phyloP scores from a whole-genome alignment of 2,329 filamentous ascomycete species.

The Epichloe bromicola region DNA sequence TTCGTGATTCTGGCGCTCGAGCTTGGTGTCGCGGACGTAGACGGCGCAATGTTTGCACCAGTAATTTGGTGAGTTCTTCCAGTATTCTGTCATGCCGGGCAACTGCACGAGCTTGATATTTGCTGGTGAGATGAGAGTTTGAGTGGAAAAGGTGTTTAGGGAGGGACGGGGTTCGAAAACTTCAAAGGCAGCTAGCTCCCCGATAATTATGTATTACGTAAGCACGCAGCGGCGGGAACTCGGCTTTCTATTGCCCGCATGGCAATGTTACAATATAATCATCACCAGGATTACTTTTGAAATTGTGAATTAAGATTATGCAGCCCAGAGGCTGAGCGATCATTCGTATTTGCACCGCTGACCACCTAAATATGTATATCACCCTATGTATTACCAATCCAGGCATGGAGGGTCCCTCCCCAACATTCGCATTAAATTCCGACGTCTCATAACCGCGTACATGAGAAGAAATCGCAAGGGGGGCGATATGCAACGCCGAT shows the following conservation, averaged over 20 bases:
- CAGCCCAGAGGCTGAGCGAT: background rate
- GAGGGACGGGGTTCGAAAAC: too few relatives aligned
- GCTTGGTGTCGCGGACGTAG: conserved; percentile 83
- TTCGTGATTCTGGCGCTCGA: conserved; percentile 84
- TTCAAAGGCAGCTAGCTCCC: background rate
- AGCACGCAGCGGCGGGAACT: background rate
- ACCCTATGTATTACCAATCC: conserved; percentile 2
- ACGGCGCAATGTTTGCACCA: conserved; percentile 96
- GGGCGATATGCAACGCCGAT: background rate
- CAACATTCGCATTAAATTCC: background rate
- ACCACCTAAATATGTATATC: conserved; percentile 1
- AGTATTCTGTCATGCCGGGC: conserved; percentile 77
- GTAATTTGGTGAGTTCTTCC: conserved; percentile 95
- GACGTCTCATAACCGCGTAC: background rate
- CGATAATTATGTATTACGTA: background rate
- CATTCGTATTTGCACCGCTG: background rate
- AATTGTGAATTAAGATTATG: background rate
- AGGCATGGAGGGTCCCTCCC: background rate
- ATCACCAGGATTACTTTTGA: too few relatives aligned
- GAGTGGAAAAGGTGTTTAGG: too few relatives aligned
- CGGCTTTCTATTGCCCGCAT: background rate
- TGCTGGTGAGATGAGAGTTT: too few relatives aligned
- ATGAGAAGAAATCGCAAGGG: background rate
- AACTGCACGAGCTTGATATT: too few relatives aligned
- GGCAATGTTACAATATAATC: background rate